Percentiles rank a stretch among this genome's conserved stretches.
phyloP scores from a whole-genome alignment of 768 basidiomycete genomes.

The Rhodotorula paludigena region DNA sequence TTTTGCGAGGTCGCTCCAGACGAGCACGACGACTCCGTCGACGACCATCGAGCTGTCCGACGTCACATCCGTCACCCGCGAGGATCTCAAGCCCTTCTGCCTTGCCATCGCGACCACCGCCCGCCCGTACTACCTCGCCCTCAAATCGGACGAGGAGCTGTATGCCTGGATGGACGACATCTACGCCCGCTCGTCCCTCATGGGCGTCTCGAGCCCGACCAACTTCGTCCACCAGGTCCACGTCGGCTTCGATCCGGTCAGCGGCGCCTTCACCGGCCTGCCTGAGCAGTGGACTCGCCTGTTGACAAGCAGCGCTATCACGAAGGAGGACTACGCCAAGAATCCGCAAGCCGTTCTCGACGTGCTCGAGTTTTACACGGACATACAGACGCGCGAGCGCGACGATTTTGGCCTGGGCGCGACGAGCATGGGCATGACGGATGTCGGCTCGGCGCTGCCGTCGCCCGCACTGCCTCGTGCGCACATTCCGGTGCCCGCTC shows the following conservation, averaged over 20 bases:
- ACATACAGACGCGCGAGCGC: slow-evolving; percentile 90
- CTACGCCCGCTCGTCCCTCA: slow-evolving; percentile 81
- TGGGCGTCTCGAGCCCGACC: slow-evolving; percentile 89
- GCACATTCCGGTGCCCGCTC: slow-evolving; percentile 54
- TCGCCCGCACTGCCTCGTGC: slow-evolving; percentile 34
- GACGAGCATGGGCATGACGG: slow-evolving; percentile 34
- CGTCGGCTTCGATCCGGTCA: slow-evolving; percentile 90
- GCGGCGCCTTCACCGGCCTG: slow-evolving; percentile 92
- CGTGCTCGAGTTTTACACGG: slow-evolving; percentile 96
- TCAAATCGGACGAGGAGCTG: slow-evolving; percentile 94
- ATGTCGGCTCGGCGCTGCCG: slow-evolving; percentile 26
- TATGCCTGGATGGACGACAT: slow-evolving; percentile 98
- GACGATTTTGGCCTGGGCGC: slow-evolving; percentile 54
- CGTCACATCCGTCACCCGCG: slow-evolving; percentile 80
- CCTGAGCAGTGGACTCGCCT: slow-evolving; percentile 97
- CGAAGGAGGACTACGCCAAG: slow-evolving; percentile 92
- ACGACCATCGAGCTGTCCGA: slow-evolving; percentile 64
- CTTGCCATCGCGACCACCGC: slow-evolving; percentile 78
- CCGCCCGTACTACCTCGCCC: slow-evolving; percentile 67
- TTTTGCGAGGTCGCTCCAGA: no score
- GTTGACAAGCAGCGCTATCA: slow-evolving; percentile 95
- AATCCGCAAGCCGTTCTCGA: slow-evolving; percentile 96
- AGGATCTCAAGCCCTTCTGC: slow-evolving; percentile 91
- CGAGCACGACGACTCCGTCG: slow-evolving; percentile 52
- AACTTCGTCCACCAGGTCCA: slow-evolving; percentile 99